A percentile compares a stretch with the other conserved stretches of the same genome.
Evolutionary conservation across 1,284 basidiomycete genomes (phyloP).

Genomic region (Irpex rosettiformis): DNA sequence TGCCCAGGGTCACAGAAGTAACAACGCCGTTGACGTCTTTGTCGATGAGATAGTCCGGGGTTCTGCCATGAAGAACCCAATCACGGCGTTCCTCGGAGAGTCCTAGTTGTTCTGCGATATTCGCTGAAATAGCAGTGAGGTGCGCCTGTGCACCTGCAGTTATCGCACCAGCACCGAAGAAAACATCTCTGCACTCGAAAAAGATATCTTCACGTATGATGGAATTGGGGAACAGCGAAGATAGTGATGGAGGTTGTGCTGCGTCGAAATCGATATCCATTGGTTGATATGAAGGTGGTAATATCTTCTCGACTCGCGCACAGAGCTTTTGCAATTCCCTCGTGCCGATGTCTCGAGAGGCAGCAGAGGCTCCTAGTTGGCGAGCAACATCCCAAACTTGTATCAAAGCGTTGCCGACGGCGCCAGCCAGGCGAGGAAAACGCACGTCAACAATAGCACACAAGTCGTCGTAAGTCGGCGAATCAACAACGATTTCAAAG

Average conservation of each 20-base stretch:
- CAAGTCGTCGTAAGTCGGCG: conserved; percentile 68
- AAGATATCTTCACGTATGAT: conserved; percentile 87
- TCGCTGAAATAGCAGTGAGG: conserved; percentile 42
- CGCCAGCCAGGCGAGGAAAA: conserved; percentile 59
- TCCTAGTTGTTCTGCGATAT: conserved; percentile 64
- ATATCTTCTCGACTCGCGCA: conserved; percentile 61
- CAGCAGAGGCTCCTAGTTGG: conserved; percentile 44
- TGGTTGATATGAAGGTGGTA: conserved; percentile 45
- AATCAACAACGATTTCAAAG: conserved; percentile 60
- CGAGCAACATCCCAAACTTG: conserved; percentile 59
- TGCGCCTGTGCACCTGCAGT: conserved; percentile 53
- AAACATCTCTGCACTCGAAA: conserved; percentile 88
- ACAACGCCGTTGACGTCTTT: conserved; percentile 61
- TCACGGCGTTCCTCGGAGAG: conserved; percentile 58
- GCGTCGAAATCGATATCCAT: conserved; percentile 42
- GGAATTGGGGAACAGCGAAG: conserved; percentile 66
- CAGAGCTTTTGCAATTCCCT: conserved; percentile 92
- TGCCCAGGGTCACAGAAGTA: conserved; percentile 54
- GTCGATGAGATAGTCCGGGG: conserved; percentile 67
- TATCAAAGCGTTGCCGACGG: conserved; percentile 49
- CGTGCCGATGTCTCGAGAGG: conserved; percentile 67
- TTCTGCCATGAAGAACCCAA: conserved; percentile 56
- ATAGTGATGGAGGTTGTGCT: conserved; percentile 28
- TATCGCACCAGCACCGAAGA: conserved; percentile 73
- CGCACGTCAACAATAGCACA: conserved; percentile 62